phyloP scores from a whole-genome alignment of 2,329 filamentous ascomycete species.

The Phaeophleospora eucalypticola region DNA sequence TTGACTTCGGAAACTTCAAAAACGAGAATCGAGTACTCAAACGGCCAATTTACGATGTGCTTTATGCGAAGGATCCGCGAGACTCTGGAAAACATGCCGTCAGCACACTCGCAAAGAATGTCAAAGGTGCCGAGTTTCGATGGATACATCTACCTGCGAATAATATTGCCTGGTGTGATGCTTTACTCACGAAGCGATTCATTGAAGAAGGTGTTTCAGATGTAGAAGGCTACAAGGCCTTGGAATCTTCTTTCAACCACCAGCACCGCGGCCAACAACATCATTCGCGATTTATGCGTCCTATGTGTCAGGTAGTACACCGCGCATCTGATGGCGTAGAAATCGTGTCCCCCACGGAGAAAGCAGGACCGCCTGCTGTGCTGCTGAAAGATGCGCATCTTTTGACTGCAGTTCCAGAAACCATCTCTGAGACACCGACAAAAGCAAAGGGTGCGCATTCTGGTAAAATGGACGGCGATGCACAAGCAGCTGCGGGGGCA shows the following conservation, averaged over 20 bases:
- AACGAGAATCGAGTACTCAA: constrained; percentile 25
- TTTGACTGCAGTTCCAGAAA: constrained; percentile 1
- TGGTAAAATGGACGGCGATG: not conserved
- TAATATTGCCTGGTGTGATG: constrained; percentile 60
- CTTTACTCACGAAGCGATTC: constrained; percentile 60
- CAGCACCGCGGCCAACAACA: constrained; percentile 56
- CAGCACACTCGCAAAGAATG: constrained; percentile 37
- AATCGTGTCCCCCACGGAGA: constrained; percentile 3
- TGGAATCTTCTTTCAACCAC: constrained; percentile 59
- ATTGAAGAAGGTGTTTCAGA: constrained; percentile 61
- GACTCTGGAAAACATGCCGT: constrained; percentile 16
- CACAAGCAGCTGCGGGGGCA: not conserved
- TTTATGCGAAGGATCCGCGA: constrained; percentile 18
- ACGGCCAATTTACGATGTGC: constrained; percentile 21
- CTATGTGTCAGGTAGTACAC: constrained; percentile 41
- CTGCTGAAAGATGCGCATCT: not conserved
- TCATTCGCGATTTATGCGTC: constrained; percentile 61
- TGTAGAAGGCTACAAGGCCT: constrained; percentile 59
- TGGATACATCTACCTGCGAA: constrained; percentile 47
- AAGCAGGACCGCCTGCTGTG: not conserved
- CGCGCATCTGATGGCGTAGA: constrained; percentile 16
- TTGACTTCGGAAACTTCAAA: constrained; percentile 25
- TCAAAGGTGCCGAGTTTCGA: constrained; percentile 39
- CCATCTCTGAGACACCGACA: not conserved
- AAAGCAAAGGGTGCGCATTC: not conserved